These are phyloP conservation scores for Aspergillus brunneoviolaceus DNA, from an alignment of 2,329 filamentous ascomycete genomes.

Conservation along the genomic window DNA sequence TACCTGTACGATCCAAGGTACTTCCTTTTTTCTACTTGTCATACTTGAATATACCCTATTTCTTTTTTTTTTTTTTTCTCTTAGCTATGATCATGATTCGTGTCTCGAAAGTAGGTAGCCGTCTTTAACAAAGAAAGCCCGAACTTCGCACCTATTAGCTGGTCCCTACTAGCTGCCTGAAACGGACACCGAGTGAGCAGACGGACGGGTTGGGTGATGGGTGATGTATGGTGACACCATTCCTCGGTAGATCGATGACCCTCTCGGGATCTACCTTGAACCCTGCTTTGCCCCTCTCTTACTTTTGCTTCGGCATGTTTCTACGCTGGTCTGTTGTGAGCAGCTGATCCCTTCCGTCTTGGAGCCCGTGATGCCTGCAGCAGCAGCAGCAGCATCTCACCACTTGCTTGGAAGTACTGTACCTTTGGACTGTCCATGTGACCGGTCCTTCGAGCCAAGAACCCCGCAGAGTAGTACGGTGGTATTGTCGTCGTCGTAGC, in stretches of 20 bases:
- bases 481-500: too few species aligned
- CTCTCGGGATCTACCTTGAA: background rate
- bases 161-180: too few species aligned
- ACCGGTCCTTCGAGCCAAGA: too few species aligned
- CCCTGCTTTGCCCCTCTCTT: background rate
- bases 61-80: background rate
- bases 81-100: background rate
- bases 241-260: background rate
- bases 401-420: too few species aligned
- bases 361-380: background rate
- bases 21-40: background rate
- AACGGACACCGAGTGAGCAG: too few species aligned
- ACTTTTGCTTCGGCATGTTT: too few species aligned
- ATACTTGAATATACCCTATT: background rate
- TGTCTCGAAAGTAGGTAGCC: background rate
- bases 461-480: too few species aligned
- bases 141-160: too few species aligned
- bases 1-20: background rate
- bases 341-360: background rate
- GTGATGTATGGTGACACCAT: background rate
- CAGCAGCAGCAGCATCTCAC: too few species aligned
- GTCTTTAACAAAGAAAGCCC: background rate
- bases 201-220: background rate
- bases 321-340: background rate
- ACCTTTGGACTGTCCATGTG: too few species aligned